Evolutionary conservation across 768 basidiomycete species (phyloP).

Genomic region (Flagelloscypha sp.): DNA sequence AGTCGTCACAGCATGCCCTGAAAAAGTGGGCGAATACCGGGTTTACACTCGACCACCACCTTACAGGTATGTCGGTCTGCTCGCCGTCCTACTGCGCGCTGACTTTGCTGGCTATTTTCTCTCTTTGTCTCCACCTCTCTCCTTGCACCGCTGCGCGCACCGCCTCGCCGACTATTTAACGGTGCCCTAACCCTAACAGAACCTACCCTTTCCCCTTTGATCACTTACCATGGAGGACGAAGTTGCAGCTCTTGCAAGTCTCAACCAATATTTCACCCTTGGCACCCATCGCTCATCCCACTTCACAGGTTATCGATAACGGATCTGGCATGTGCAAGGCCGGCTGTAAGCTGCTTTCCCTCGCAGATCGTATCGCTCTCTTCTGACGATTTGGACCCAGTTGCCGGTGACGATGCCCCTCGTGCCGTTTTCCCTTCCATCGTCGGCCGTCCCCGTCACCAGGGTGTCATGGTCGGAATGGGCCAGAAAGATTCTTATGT

Average conservation of each 20-base stretch:
- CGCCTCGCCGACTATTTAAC: constrained; percentile 2
- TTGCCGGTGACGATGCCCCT: constrained; percentile 56
- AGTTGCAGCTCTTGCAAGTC: constrained; percentile 18
- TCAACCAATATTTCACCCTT: background rate
- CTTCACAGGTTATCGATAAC: constrained; percentile 52
- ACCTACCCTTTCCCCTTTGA: constrained; percentile 5
- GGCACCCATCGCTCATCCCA: background rate
- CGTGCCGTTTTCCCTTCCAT: constrained; percentile 74
- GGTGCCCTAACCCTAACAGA: too few species aligned
- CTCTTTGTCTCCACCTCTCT: background rate
- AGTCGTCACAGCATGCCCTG: too few species aligned
- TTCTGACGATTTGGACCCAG: constrained; percentile 7
- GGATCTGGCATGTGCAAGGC: constrained; percentile 88
- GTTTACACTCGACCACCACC: too few species aligned
- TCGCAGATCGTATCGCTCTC: background rate
- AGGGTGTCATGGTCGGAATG: constrained; percentile 75
- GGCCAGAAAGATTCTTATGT: constrained; percentile 74
- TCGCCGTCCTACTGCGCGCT: too few species aligned
- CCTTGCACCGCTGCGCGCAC: background rate
- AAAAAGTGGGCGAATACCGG: too few species aligned
- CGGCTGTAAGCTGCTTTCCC: constrained; percentile 45
- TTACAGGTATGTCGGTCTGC: too few species aligned
- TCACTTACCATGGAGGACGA: constrained; percentile 20
- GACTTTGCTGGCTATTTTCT: background rate
- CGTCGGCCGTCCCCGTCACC: constrained; percentile 65